Conservation (phyloP, 257 asterid species). For the Lycium barbarum region DNA sequence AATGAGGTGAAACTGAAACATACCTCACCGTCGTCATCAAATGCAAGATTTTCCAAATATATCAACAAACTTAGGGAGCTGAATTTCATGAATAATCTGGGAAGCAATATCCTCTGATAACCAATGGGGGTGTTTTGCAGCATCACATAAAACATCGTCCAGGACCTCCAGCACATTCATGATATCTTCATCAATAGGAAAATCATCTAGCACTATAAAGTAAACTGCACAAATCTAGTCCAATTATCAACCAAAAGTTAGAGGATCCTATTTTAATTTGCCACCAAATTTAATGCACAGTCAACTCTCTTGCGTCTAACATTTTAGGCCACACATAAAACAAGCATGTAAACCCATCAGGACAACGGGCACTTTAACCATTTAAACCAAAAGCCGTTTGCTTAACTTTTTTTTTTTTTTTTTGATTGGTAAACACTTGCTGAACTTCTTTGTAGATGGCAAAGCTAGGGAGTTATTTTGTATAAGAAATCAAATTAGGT, state of each 20-base stretch:
- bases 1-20: not conserved
- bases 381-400: not conserved
- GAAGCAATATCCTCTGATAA: not conserved
- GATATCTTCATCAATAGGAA: slow-evolving; percentile 6
- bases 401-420: not conserved
- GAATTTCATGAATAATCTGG: not conserved
- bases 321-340: not conserved
- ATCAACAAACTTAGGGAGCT: not conserved
- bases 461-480: not conserved
- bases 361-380: not conserved
- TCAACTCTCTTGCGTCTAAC: not conserved
- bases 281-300: not conserved
- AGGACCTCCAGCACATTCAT: not conserved
- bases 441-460: not conserved
- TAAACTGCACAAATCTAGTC: not conserved
- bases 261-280: not conserved
- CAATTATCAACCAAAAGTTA: not conserved
- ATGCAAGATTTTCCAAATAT: not conserved
- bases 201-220: not conserved
- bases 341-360: not conserved
- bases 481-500: not conserved
- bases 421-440: not conserved
- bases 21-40: not conserved
- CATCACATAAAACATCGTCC: not conserved
- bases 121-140: not conserved